These are phyloP conservation scores for Didymella arachidicola DNA, from an alignment of 2,329 filamentous ascomycete genomes.

Conservation along the genomic window DNA sequence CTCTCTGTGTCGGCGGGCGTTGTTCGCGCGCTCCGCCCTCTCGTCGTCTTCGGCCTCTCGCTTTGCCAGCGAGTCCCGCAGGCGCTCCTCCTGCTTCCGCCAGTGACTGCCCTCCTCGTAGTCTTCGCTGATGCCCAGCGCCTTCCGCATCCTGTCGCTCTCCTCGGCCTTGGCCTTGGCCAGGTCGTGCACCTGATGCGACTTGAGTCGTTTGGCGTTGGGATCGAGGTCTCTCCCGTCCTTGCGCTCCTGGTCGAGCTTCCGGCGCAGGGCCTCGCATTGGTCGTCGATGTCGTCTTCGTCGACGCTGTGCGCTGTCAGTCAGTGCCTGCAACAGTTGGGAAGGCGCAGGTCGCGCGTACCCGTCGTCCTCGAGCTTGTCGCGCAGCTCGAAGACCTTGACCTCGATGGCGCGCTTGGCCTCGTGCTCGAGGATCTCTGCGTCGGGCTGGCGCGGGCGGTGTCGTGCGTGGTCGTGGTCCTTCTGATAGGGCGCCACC, in stretches of 20 bases:
- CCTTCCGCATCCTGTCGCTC: slow-evolving; percentile 84
- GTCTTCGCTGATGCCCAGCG: slow-evolving; percentile 84
- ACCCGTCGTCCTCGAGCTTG: slow-evolving; percentile 89
- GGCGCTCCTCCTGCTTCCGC: slow-evolving; percentile 80
- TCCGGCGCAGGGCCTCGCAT: slow-evolving; percentile 71
- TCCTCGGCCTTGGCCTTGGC: slow-evolving; percentile 96
- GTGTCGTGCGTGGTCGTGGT: slow-evolving; percentile 74
- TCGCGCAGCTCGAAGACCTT: slow-evolving; percentile 92
- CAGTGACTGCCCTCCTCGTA: slow-evolving; percentile 89
- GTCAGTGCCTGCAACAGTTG: slow-evolving; percentile 23
- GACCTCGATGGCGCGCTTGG: slow-evolving; percentile 88
- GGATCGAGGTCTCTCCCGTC: slow-evolving; percentile 48
- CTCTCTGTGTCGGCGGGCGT: slow-evolving; percentile 35
- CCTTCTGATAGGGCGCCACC: slow-evolving; percentile 76
- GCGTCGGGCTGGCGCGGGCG: slow-evolving; percentile 85
- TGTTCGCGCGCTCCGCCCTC: slow-evolving; percentile 33
- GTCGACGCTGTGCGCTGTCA: slow-evolving; percentile 64
- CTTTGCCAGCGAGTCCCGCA: slow-evolving; percentile 55
- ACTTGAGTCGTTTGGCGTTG: slow-evolving; percentile 71
- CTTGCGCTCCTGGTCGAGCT: slow-evolving; percentile 61
- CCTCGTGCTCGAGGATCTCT: slow-evolving; percentile 92
- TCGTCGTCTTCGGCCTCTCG: slow-evolving; percentile 49
- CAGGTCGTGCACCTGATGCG: slow-evolving; percentile 94
- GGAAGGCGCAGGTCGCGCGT: slow-evolving; percentile 38
- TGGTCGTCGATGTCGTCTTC: slow-evolving; percentile 90